Evolutionary conservation across 192 early-diverging fungal species (phyloP), one percentile per base, ranked within the genome.

Genomic region (Phycomyces nitens): DNA sequence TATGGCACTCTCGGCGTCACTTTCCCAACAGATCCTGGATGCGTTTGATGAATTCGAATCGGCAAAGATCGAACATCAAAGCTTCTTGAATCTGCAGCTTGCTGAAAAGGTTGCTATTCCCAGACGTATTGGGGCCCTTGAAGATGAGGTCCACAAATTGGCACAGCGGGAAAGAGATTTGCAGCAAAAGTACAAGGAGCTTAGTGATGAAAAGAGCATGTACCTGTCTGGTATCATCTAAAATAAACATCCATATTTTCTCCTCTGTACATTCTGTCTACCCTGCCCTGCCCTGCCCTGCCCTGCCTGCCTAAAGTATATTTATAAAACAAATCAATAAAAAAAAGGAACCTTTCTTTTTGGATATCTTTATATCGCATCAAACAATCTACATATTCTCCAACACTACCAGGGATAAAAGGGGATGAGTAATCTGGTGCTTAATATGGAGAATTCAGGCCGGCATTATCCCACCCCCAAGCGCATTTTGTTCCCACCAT

Each of bases 121-220:
- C 0, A 71, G 70, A 23, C 70, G 89, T 22, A 69, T 90, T 6
- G 80, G 84, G 57, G 64, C 68, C 27, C 60, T 86, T 52, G 80
- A 78, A 68, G 75, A 76, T 34, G 82, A 87, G 70, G 78, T 87
- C 8, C 41, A 62, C 14, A 53, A 44, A n/a, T 64, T 88, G 54
- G 76, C 74, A 51, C 55, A 42, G 39, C 58, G 78, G 60, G 88
- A 80, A 73, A 77, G 65, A 29, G 82, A 83, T 5, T 64, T 90
- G 66, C 91, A 94, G 80, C 73, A 77, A 6, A 77, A 78, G 56
- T 94, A 93, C 62, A 78, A 74, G 62, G 80, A 71, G 26, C 66
- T 91, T 39, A 49, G 72, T 24, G 81, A 82, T 51, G 81, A 76
- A 66, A 79, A 74, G 60, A 80, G 29, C 18, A n/a, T 47, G 44